Evolutionary conservation across 257 asterid genomes (phyloP), one percentile per base, ranked within the genome.

Genomic region (Scutellaria baicalensis): DNA sequence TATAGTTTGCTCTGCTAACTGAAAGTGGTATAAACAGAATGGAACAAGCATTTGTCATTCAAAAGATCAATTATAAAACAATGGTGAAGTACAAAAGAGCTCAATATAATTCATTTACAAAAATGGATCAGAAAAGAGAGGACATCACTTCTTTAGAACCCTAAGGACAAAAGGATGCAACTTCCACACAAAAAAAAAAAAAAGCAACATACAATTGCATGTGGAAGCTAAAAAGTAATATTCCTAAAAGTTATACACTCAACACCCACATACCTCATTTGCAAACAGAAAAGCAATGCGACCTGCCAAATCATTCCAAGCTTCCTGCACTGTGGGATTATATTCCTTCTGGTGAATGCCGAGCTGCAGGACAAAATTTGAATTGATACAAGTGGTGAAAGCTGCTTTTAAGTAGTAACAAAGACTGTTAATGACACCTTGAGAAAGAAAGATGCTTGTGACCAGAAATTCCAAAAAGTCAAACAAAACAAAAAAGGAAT

Each of bases 241-340:
- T 58, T 35, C 13, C 68, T 16, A 35, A 18, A 35, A 60, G n/a
- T 48, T 44, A 61, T 58, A 63, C 33, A 59, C 20, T 44, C 70
- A 57, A 38, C 75, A 77, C 21, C 23, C 45, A 54, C 71, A 79
- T 80, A 93, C 98, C 95, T 93, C 95, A 75, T 78, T 77, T 68
- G 96, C 78, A 81, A 93, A 91, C 13, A 87, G 76, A 71, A 73
- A 79, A 55, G 89, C 77, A 47, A 93, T 76, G 72, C 95, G 97
- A 67, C 49, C 74, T 17, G 82, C 77, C 84, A 93, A 81, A 63
- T 87, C 86, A 67, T 83, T 81, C 95, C 90, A 82, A 47, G 97
- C 95, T 83, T 93, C 93, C 81, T 86, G 74, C 38, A 68, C 73
- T 23, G 90, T 81, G 75, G 89, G 94, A 73, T 74, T 81, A 75